A percentile compares a stretch with the other conserved stretches of the same genome.
phyloP scores from a whole-genome alignment of 306 rosid genomes.

The Gleditsia sinensis region DNA sequence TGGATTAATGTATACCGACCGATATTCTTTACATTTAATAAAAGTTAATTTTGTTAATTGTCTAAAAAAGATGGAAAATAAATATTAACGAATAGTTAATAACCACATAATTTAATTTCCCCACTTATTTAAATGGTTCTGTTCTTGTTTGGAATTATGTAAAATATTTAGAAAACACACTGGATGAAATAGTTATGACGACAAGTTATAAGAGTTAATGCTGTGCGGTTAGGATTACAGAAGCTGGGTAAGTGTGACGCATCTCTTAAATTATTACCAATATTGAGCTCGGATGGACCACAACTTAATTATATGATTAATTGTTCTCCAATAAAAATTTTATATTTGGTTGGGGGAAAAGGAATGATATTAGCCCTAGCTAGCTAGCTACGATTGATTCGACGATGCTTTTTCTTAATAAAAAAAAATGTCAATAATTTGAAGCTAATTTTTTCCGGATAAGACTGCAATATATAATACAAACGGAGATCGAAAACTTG shows the following conservation, averaged over 20 bases:
- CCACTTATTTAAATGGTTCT: too few species aligned
- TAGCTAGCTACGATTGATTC: too few species aligned
- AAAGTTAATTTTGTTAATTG: background rate
- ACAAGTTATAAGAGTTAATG: background rate
- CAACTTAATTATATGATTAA: constrained; percentile 28
- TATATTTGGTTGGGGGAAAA: constrained; percentile 21
- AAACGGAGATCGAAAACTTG: constrained; percentile 16
- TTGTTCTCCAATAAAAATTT: constrained; percentile 22
- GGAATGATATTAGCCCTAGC: background rate
- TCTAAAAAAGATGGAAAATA: background rate
- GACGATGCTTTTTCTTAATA: constrained; percentile 19
- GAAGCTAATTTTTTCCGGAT: constrained; percentile 14
- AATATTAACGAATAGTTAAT: background rate
- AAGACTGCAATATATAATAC: constrained; percentile 16
- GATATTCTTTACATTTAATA: background rate
- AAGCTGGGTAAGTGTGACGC: constrained; percentile 10
- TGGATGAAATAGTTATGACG: too few species aligned
- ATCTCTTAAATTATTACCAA: constrained; percentile 30
- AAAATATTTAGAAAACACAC: too few species aligned
- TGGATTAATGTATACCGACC: constrained; percentile 28
- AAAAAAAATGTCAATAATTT: constrained; percentile 14
- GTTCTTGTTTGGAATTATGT: too few species aligned
- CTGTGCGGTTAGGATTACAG: background rate
- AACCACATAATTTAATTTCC: background rate
- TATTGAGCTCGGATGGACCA: constrained; percentile 39